phyloP scores from a whole-genome alignment of 495 filamentous ascomycete genomes.

The Penicillium canescens region DNA sequence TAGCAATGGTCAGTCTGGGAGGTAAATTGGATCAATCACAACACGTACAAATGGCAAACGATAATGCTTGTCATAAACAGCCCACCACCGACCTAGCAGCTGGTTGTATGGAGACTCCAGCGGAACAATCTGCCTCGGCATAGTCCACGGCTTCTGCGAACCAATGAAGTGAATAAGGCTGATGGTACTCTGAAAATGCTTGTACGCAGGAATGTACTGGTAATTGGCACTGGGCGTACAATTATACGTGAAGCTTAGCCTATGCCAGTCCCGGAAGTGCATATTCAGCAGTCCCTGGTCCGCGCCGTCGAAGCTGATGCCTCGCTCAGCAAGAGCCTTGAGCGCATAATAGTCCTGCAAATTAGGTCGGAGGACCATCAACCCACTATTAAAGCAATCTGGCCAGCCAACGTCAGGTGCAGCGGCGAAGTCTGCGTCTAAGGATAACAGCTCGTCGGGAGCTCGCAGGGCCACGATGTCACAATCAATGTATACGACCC shows the following conservation, averaged over 20 bases:
- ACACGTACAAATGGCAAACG: constrained; percentile 37
- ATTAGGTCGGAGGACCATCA: constrained; percentile 89
- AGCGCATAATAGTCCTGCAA: constrained; percentile 85
- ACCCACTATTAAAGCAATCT: constrained; percentile 94
- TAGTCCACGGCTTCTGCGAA: constrained; percentile 82
- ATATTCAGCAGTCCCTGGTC: constrained; percentile 96
- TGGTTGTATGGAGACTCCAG: constrained; percentile 71
- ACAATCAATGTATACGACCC: constrained; percentile 89
- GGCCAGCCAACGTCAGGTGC: constrained; percentile 98
- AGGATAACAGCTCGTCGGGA: constrained; percentile 87
- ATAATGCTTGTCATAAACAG: constrained; percentile 86
- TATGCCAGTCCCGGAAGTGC: constrained; percentile 85
- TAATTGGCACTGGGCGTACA: constrained; percentile 93
- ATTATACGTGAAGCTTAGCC: constrained; percentile 94
- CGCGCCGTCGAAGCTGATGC: constrained; percentile 94
- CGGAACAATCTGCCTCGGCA: constrained; percentile 61
- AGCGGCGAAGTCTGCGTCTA: constrained; percentile 78
- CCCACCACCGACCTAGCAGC: constrained; percentile 84
- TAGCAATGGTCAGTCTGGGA: constrained; percentile 17
- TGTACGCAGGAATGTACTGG: constrained; percentile 92
- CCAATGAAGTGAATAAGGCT: constrained; percentile 94
- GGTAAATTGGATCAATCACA: neutral
- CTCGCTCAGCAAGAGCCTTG: constrained; percentile 75
- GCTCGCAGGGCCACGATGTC: constrained; percentile 85
- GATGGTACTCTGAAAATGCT: constrained; percentile 85